Conservation (phyloP, 1,139 yeast species). For the Blastobotrys elegans region DNA sequence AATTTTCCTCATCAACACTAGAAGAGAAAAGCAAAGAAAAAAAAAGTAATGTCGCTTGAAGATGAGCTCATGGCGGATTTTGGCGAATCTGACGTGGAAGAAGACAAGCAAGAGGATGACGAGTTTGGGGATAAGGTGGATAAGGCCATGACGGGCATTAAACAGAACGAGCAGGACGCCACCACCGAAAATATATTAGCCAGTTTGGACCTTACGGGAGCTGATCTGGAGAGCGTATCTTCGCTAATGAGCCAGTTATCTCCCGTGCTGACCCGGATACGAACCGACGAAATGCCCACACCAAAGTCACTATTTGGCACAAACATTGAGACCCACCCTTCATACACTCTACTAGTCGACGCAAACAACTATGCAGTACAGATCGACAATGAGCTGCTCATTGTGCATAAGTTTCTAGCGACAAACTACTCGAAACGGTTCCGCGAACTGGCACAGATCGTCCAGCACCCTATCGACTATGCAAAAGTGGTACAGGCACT, state of each 20-base stretch:
- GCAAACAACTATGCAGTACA: constrained; percentile 56
- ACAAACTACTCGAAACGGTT: constrained; percentile 56
- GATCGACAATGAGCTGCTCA: constrained; percentile 51
- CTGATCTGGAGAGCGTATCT: constrained; percentile 21
- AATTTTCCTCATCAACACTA: constrained; percentile 3
- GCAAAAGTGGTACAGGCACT: constrained; percentile 49
- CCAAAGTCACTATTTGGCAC: constrained; percentile 1
- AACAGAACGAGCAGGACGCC: constrained; percentile 1
- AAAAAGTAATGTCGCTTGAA: constrained; percentile 30
- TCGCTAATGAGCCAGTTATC: constrained; percentile 25
- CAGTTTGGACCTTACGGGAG: constrained; percentile 2
- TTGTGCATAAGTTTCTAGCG: constrained; percentile 48
- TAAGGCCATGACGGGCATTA: constrained; percentile 2
- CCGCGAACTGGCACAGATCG: constrained; percentile 63
- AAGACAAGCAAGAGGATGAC: constrained; percentile 14
- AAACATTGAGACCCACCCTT: constrained; percentile 39
- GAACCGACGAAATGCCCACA: constrained; percentile 29
- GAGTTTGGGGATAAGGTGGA: constrained; percentile 13
- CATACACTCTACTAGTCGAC: constrained; percentile 47
- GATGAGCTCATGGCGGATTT: constrained; percentile 39
- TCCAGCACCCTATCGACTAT: constrained; percentile 62
- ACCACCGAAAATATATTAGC: background rate
- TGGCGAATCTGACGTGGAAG: constrained; percentile 29
- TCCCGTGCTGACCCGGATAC: constrained; percentile 29
- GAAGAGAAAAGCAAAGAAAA: background rate